Base-by-base conservation (phyloP, 345 rosid species). In the Citrus medica region DNA sequence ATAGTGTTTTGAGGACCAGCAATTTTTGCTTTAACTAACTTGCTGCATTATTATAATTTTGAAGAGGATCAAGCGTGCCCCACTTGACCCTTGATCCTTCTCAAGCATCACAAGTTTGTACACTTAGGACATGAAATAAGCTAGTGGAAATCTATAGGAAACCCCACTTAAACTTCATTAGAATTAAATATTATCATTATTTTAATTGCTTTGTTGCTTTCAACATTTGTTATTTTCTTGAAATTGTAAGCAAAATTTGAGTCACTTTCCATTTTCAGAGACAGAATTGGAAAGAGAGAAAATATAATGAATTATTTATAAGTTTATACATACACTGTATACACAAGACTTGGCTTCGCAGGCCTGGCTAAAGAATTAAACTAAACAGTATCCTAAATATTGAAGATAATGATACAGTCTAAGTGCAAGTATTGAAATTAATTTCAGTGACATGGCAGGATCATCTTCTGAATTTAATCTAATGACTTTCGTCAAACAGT, bases 111-210 rank as follows among this genome's bases (percentile, higher is more conserved):
- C 79, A 60, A 73, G 16, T 33, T 74, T 5, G 80, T 32, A 78
- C 59, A 71, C 37, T 53, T 80, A 56, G 76, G 82, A 79, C 79
- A 64, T 63, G 75, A 73, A 80, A 79, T 74, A 67, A 66, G 69
- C 55, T 42, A 90, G 97, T 92, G 97, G 98, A 91, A 74, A 86
- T 92, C 97, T 86, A 91, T 76, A 70, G 75, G 80, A 85, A n/a
- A 83, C 56, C 81, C 92, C 95, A 92, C 92, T 92, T 83, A 80
- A 76, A 69, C 38, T 73, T 62, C 67, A 51, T 74, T 70, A 65
- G 27, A 56, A 40, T 30, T 48, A 38, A 8, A 72, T 61, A 69
- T 46, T 61, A 76, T 75, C 78, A 21, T 38, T 73, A 42, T 56
- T 76, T 59, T 60, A 67, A n/a, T 56, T 66, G 48, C 48, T 9